Conservation (phyloP, 2,329 filamentous ascomycete genomes). For the Cercospora sp. region DNA sequence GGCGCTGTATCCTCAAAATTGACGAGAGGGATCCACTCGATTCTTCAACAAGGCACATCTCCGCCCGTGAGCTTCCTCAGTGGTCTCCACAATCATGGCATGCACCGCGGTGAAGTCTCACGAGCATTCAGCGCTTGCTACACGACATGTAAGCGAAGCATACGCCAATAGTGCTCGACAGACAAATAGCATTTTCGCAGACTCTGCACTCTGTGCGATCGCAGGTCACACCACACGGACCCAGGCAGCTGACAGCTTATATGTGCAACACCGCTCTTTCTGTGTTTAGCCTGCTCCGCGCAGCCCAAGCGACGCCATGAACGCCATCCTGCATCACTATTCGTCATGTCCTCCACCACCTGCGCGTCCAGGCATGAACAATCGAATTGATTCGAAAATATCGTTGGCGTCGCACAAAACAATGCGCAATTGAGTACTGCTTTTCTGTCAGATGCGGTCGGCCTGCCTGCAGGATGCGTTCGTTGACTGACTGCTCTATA, state of each 20-base stretch:
- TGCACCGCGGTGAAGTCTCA: not conserved
- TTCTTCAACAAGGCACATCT: conserved; percentile 14
- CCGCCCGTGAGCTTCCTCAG: conserved; percentile 3
- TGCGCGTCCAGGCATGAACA: not conserved
- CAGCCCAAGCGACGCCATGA: not conserved
- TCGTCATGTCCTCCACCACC: not conserved
- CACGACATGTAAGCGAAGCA: conserved; percentile 11
- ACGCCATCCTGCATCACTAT: not conserved
- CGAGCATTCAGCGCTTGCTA: not conserved
- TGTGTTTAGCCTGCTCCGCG: not conserved
- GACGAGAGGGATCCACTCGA: not conserved
- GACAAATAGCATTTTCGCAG: not conserved
- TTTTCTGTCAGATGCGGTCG: not conserved
- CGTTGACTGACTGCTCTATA: not conserved
- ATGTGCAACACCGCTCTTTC: conserved; percentile 3
- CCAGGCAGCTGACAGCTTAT: conserved; percentile 16
- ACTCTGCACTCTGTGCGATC: not conserved
- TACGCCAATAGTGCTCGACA: not conserved
- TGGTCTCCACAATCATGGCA: not conserved
- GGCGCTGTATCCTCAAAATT: not conserved
- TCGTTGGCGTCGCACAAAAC: conserved; percentile 2
- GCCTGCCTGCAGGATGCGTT: not conserved
- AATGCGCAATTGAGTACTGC: not conserved
- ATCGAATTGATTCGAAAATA: not conserved
- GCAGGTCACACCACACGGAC: conserved; percentile 4